Evolutionary conservation across 495 filamentous ascomycete species (phyloP).

Genomic region (Lepidopterella palustris): DNA sequence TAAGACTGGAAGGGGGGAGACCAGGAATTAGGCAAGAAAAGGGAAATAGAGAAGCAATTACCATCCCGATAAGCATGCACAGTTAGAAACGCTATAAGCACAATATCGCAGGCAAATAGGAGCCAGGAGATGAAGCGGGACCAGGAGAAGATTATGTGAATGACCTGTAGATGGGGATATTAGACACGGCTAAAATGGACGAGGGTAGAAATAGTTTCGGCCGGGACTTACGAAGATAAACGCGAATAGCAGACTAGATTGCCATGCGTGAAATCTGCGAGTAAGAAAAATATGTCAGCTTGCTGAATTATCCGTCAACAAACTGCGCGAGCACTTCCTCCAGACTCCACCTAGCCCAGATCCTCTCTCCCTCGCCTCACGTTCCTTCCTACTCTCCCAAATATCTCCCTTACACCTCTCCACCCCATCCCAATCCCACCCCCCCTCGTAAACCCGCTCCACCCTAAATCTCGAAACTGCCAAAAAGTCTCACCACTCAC

Average conservation of each 20-base stretch:
- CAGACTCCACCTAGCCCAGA: too few relatives aligned
- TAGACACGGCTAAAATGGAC: background rate
- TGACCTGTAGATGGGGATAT: slow-evolving; percentile 40
- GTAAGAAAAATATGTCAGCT: too few relatives aligned
- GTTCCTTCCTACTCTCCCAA: too few relatives aligned
- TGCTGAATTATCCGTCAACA: too few relatives aligned
- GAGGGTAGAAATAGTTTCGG: background rate
- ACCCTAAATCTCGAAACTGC: background rate
- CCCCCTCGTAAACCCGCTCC: too few relatives aligned
- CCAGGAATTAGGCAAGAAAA: too few relatives aligned
- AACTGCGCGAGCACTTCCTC: too few relatives aligned
- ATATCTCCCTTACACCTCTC: too few relatives aligned
- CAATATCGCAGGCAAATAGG: slow-evolving; percentile 67
- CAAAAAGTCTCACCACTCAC: slow-evolving; percentile 39
- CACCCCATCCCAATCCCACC: too few relatives aligned
- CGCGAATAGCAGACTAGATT: slow-evolving; percentile 80
- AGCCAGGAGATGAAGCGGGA: slow-evolving; percentile 77
- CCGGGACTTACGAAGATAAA: slow-evolving; percentile 60
- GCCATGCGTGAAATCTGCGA: slow-evolving; percentile 94
- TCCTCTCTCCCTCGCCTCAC: background rate
- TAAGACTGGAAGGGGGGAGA: too few relatives aligned
- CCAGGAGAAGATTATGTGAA: slow-evolving; percentile 83
- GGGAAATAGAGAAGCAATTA: slow-evolving; percentile 33
- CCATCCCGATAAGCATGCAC: slow-evolving; percentile 79
- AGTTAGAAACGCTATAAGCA: slow-evolving; percentile 68